Conservation (phyloP, 441 rosid species). For the Sinapis alba region DNA sequence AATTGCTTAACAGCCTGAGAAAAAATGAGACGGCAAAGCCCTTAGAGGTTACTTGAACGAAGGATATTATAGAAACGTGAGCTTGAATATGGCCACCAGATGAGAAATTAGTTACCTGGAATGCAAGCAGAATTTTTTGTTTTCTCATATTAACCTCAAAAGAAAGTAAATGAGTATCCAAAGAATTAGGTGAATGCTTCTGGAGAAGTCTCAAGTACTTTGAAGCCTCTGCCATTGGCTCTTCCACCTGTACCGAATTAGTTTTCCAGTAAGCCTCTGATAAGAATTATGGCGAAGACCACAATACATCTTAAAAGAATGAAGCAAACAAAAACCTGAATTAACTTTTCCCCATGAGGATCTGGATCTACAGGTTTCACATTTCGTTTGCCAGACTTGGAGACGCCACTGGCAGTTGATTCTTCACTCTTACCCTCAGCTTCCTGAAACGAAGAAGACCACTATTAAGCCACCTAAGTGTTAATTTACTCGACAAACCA, state of each 20-base stretch:
- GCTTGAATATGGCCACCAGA: neutral
- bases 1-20: constrained; percentile 88
- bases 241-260: constrained; percentile 67
- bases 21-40: neutral
- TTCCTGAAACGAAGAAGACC: constrained; percentile 59
- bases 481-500: constrained; percentile 22
- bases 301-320: constrained; percentile 13
- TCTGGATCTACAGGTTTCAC: constrained; percentile 96
- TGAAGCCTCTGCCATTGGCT: constrained; percentile 90
- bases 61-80: neutral
- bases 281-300: neutral
- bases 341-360: constrained; percentile 91
- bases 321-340: constrained; percentile 68
- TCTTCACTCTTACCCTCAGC: constrained; percentile 93
- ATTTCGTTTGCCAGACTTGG: constrained; percentile 89
- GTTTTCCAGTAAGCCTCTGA: constrained; percentile 25
- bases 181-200: constrained; percentile 78
- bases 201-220: constrained; percentile 96
- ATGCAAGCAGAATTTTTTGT: constrained; percentile 87
- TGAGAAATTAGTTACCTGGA: constrained; percentile 64
- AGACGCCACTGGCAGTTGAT: constrained; percentile 62
- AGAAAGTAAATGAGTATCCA: constrained; percentile 95
- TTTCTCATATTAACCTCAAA: constrained; percentile 98
- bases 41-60: constrained; percentile 11
- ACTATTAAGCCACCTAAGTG: constrained; percentile 30